These are phyloP conservation scores for Metarhizium brunneum DNA, from an alignment of 2,329 filamentous ascomycete genomes.

Conservation along the genomic window DNA sequence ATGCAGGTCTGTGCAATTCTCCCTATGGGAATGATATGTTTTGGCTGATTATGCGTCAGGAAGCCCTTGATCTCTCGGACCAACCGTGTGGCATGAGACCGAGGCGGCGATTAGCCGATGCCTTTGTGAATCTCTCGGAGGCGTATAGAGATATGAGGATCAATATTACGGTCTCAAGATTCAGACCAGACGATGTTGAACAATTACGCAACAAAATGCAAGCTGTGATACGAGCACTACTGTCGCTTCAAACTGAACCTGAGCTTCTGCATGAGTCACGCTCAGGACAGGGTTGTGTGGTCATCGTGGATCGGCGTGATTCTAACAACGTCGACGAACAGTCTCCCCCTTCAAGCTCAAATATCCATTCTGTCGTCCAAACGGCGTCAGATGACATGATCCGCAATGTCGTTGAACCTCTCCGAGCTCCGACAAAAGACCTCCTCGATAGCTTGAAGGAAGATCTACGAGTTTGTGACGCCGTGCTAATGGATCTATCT, in stretches of 20 bases:
- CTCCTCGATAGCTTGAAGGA: conserved; percentile 37
- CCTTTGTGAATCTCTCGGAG: conserved; percentile 47
- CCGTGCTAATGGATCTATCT: conserved; percentile 43
- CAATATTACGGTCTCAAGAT: conserved; percentile 46
- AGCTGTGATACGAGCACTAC: conserved; percentile 41
- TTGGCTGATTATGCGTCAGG: conserved; percentile 9
- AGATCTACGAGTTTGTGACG: conserved; percentile 37
- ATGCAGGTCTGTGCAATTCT: conserved; percentile 29
- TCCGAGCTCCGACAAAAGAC: conserved; percentile 37
- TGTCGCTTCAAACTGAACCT: conserved; percentile 41
- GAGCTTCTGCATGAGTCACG: conserved; percentile 30
- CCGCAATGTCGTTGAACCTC: conserved; percentile 15
- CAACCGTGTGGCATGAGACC: conserved; percentile 14
- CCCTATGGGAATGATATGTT: not conserved
- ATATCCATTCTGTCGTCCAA: not conserved
- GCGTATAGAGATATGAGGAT: conserved; percentile 46
- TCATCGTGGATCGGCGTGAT: conserved; percentile 8
- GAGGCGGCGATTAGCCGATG: conserved; percentile 36
- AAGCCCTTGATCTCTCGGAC: conserved; percentile 17
- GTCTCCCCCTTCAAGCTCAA: not conserved
- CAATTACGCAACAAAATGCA: conserved; percentile 46
- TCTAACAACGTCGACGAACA: not conserved
- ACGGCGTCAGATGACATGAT: conserved; percentile 6
- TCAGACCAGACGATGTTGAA: conserved; percentile 39
- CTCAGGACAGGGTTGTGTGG: conserved; percentile 7